phyloP scores from a whole-genome alignment of 768 basidiomycete species.

The Galerina marginata region DNA sequence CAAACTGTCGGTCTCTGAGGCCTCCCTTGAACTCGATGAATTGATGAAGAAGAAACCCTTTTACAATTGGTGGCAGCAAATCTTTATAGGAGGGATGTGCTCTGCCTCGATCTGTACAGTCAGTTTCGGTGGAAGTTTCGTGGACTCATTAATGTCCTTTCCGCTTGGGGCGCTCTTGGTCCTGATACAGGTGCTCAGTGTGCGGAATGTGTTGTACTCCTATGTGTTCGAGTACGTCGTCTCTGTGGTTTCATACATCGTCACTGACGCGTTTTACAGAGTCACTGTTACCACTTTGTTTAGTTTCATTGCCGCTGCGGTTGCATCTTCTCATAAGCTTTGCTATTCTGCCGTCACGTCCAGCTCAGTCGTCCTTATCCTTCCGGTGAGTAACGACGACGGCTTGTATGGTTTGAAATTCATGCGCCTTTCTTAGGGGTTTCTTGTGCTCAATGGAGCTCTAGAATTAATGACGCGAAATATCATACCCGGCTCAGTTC shows the following conservation, averaged over 20 bases:
- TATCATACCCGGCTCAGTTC: slow-evolving; percentile 84
- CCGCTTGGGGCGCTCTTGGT: slow-evolving; percentile 81
- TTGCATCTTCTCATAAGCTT: slow-evolving; percentile 69
- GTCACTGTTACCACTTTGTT: slow-evolving; percentile 81
- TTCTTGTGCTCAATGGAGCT: slow-evolving; percentile 72
- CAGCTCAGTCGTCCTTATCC: slow-evolving; percentile 77
- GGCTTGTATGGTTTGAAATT: neutral
- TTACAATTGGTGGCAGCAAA: slow-evolving; percentile 64
- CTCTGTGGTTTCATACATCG: neutral
- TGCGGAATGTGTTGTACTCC: slow-evolving; percentile 77
- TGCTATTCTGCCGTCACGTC: slow-evolving; percentile 86
- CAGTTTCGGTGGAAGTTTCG: slow-evolving; percentile 76
- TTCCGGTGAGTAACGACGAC: slow-evolving; percentile 56
- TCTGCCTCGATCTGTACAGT: slow-evolving; percentile 76
- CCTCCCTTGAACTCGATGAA: slow-evolving; percentile 68
- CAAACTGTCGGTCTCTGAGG: slow-evolving; percentile 73
- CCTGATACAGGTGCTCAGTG: slow-evolving; percentile 70
- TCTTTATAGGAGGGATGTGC: slow-evolving; percentile 79
- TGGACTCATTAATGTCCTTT: slow-evolving; percentile 74
- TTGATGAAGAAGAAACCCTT: slow-evolving; percentile 72
- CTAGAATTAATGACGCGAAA: slow-evolving; percentile 83
- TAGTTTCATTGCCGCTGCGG: slow-evolving; percentile 78
- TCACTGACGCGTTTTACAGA: slow-evolving; percentile 35
- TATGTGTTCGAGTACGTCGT: slow-evolving; percentile 75
- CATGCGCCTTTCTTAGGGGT: slow-evolving; percentile 43